These are phyloP conservation scores for Fusarium illudens DNA, from an alignment of 2,329 filamentous ascomycete species.

Conservation along the genomic window DNA sequence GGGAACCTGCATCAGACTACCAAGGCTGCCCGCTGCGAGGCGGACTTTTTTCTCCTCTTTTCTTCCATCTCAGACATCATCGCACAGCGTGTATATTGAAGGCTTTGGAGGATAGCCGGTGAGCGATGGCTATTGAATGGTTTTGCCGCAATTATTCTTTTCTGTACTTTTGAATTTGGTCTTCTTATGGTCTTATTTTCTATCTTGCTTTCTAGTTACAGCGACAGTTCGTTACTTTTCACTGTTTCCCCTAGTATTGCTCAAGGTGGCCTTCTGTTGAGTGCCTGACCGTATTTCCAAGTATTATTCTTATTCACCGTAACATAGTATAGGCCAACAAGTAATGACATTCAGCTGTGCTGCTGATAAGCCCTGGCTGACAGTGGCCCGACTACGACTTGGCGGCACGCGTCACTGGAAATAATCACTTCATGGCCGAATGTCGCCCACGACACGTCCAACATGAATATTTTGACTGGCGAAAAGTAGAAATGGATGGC, in stretches of 20 bases:
- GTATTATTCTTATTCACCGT: background rate
- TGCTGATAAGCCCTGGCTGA: background rate
- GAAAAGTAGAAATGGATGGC: background rate
- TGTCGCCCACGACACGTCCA: background rate
- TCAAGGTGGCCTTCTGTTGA: too few species aligned
- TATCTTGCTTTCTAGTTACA: background rate
- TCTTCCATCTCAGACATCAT: slow-evolving; percentile 48
- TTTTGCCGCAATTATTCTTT: background rate
- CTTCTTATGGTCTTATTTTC: background rate
- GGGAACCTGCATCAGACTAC: slow-evolving; percentile 49
- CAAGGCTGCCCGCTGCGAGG: slow-evolving; percentile 38
- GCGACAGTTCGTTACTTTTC: background rate
- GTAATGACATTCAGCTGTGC: too few species aligned
- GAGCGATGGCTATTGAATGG: background rate
- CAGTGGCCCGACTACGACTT: background rate
- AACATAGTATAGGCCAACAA: too few species aligned
- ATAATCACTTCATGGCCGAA: background rate
- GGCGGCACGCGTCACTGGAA: background rate
- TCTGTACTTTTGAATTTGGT: background rate
- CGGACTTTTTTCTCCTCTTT: slow-evolving; percentile 52
- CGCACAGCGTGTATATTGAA: slow-evolving; percentile 38
- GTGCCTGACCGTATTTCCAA: background rate
- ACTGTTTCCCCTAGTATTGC: too few species aligned
- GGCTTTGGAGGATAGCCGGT: background rate
- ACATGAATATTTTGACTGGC: background rate